Percentiles rank a stretch among this genome's conserved stretches.
Evolutionary conservation across 2,329 filamentous ascomycete species (phyloP).

Genomic region (Elsinoe fawcettii): DNA sequence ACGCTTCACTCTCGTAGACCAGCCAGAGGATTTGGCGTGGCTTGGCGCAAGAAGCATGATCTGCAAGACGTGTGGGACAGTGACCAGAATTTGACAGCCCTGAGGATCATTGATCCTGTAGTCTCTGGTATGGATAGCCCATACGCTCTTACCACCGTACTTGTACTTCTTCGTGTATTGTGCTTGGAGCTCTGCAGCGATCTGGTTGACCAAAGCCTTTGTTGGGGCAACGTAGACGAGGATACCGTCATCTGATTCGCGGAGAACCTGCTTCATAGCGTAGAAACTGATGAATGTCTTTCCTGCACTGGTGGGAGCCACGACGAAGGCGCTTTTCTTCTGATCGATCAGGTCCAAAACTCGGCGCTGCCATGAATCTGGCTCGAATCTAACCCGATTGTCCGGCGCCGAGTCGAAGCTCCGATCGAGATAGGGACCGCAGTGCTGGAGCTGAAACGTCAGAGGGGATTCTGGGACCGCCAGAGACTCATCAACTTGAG

Average conservation of each 20-base stretch:
- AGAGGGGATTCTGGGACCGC: conserved; percentile 35
- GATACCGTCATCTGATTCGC: conserved; percentile 60
- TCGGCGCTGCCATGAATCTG: conserved; percentile 67
- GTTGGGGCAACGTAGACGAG: conserved; percentile 75
- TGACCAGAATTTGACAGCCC: conserved; percentile 68
- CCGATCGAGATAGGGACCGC: conserved; percentile 68
- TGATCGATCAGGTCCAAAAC: conserved; percentile 67
- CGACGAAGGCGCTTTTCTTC: conserved; percentile 62
- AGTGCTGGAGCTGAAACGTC: conserved; percentile 61
- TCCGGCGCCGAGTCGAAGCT: conserved; percentile 62
- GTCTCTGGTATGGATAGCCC: conserved; percentile 71
- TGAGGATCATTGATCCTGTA: conserved; percentile 65
- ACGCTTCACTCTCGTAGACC: conserved; percentile 60
- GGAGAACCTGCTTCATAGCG: conserved; percentile 68
- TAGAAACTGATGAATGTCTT: conserved; percentile 84
- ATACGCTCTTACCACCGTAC: conserved; percentile 58
- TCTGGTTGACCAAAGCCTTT: conserved; percentile 76
- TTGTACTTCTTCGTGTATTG: conserved; percentile 61
- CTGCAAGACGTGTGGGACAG: conserved; percentile 69
- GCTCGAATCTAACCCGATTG: conserved; percentile 61
- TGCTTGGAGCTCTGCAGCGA: conserved; percentile 69
- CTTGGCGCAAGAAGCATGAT: conserved; percentile 63
- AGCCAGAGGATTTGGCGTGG: conserved; percentile 51
- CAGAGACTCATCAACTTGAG: conserved; percentile 20
- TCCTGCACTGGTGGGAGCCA: conserved; percentile 70